phyloP scores from a whole-genome alignment of 192 early-diverging fungal genomes.

The Backusella sp. region DNA sequence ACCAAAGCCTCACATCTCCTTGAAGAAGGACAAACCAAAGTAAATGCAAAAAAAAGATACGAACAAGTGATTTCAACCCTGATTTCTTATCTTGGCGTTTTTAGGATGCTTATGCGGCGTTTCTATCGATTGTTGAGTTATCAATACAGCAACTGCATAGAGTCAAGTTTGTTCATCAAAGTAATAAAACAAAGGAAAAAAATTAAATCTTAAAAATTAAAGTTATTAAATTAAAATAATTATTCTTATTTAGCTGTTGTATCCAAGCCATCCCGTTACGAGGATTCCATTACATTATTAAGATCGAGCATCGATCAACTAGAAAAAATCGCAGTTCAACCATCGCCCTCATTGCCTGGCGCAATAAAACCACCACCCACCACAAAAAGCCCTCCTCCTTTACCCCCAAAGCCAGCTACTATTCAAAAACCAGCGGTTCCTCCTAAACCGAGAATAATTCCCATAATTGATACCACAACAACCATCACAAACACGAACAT shows the following conservation, averaged over 20 bases:
- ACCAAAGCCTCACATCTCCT: slow-evolving; percentile 38
- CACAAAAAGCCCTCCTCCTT: slow-evolving; percentile 10
- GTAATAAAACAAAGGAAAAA: slow-evolving; percentile 29
- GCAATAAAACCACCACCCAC: slow-evolving; percentile 8
- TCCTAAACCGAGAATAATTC: slow-evolving; percentile 44
- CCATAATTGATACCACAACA: neutral
- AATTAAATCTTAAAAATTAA: neutral
- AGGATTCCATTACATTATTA: neutral
- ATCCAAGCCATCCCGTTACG: slow-evolving; percentile 12
- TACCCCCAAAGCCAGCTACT: slow-evolving; percentile 26
- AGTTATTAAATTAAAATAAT: neutral
- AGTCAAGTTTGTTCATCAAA: slow-evolving; percentile 56
- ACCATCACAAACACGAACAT: neutral
- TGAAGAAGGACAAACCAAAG: slow-evolving; percentile 46
- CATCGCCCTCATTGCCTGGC: slow-evolving; percentile 13
- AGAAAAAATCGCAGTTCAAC: slow-evolving; percentile 16
- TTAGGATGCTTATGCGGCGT: slow-evolving; percentile 55
- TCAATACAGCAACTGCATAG: slow-evolving; percentile 44
- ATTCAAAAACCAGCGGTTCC: slow-evolving; percentile 35
- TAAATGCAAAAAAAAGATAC: slow-evolving; percentile 11
- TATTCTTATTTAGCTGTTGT: slow-evolving; percentile 11
- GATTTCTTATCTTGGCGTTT: neutral
- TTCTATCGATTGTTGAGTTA: slow-evolving; percentile 44
- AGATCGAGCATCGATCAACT: slow-evolving; percentile 13
- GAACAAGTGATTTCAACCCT: neutral